Evolutionary conservation across 768 basidiomycete species (phyloP).

Genomic region (Agaricus sinodeliciosus): DNA sequence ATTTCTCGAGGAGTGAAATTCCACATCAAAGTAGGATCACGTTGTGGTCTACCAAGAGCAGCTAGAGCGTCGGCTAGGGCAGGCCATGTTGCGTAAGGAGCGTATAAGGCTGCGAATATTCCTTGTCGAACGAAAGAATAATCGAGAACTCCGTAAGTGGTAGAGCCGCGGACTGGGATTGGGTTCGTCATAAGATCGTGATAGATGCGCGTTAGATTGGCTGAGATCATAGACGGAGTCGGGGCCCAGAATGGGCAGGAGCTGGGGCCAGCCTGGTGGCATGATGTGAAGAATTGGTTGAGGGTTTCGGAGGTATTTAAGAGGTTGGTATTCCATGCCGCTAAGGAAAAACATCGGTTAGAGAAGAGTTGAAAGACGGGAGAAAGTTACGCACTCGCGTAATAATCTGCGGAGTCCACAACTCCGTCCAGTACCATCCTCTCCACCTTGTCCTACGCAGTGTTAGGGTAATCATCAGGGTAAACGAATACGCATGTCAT

Average conservation of each 20-base stretch:
- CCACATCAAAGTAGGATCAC: slow-evolving; percentile 24
- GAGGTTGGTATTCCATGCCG: slow-evolving; percentile 27
- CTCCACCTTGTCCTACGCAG: slow-evolving; percentile 29
- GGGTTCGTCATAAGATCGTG: slow-evolving; percentile 24
- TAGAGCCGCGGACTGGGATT: slow-evolving; percentile 23
- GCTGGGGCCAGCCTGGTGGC: slow-evolving; percentile 28
- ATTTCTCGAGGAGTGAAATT: slow-evolving; percentile 11
- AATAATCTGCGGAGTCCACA: slow-evolving; percentile 34
- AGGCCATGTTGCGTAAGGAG: slow-evolving; percentile 27
- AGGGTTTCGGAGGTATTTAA: slow-evolving; percentile 30
- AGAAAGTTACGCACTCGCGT: slow-evolving; percentile 20
- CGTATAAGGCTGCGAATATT: slow-evolving; percentile 28
- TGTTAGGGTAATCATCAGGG: neutral
- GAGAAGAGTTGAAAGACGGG: neutral
- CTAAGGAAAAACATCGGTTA: slow-evolving; percentile 13
- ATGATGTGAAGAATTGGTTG: slow-evolving; percentile 28
- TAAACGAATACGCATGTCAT: neutral
- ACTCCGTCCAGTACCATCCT: slow-evolving; percentile 34
- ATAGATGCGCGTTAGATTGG: slow-evolving; percentile 29
- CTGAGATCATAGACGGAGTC: slow-evolving; percentile 23
- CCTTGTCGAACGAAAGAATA: slow-evolving; percentile 21
- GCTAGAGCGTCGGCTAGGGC: slow-evolving; percentile 29
- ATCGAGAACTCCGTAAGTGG: slow-evolving; percentile 31
- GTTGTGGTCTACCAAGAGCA: slow-evolving; percentile 20
- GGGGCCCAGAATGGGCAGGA: slow-evolving; percentile 33